Evolutionary conservation across 1,284 basidiomycete genomes (phyloP).

Genomic region (Ganoderma resinaceum): DNA sequence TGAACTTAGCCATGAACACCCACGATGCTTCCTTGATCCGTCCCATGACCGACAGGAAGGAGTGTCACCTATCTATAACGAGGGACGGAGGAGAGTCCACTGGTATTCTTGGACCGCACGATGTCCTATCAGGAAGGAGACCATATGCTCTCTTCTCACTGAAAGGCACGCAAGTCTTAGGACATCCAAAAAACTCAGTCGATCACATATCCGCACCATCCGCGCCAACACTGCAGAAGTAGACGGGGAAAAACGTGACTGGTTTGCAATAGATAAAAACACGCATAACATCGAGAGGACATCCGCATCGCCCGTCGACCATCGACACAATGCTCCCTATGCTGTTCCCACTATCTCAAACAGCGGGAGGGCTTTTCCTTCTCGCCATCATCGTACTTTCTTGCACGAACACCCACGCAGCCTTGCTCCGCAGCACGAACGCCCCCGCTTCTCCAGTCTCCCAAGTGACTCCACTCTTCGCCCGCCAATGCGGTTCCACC

Average conservation of each 20-base stretch:
- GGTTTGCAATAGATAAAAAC: conserved; percentile 2
- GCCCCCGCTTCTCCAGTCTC: conserved; percentile 8
- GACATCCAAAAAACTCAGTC: not conserved
- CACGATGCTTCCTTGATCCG: conserved; percentile 10
- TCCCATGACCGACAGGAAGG: conserved; percentile 23
- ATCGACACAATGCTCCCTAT: conserved; percentile 18
- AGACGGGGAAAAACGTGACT: conserved; percentile 9
- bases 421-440: not conserved
- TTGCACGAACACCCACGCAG: conserved; percentile 11
- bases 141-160: conserved; percentile 24
- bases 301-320: not conserved
- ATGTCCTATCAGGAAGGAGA: conserved; percentile 11
- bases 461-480: conserved; percentile 21
- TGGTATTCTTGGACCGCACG: conserved; percentile 5
- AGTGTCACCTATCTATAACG: conserved; percentile 5
- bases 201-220: not conserved
- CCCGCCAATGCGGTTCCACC: conserved; percentile 33
- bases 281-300: conserved; percentile 6
- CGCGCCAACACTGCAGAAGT: not conserved
- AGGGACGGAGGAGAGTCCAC: conserved; percentile 1
- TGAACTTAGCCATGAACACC: conserved; percentile 11
- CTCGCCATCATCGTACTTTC: conserved; percentile 16
- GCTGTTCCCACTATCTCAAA: conserved; percentile 12
- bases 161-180: not conserved
- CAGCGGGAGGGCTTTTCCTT: conserved; percentile 17